Base-by-base conservation (phyloP, 495 filamentous ascomycete genomes). In the Aspergillus carlsbadensis region DNA sequence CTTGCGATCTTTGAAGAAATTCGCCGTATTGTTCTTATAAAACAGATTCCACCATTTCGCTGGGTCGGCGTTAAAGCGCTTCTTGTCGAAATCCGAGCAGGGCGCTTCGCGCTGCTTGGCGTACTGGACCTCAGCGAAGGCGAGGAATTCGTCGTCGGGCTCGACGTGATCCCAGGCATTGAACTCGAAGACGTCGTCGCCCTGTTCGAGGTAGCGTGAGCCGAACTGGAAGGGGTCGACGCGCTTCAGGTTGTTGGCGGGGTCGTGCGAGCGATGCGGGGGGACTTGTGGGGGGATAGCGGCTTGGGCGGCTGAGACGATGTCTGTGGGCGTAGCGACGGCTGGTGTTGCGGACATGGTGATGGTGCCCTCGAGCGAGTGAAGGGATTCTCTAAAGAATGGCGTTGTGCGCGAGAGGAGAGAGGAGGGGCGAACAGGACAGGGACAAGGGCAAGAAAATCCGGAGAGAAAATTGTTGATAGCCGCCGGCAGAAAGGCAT, bases 1-100 rank as follows among this genome's bases (percentile, higher is more conserved):
- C 69, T 97, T 97, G 45, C 94, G 86, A 63, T 98, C 87, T 73
- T 98, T 98, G 86, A 98, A 98, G 76, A 98, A 98, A 68, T 97
- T 96, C 51, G 84, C 80, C 6, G 86, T 88, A 73, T 98, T 97
- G 72, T 96, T 92, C 68, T 88, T 87, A 76, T 98, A 98, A 76
- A 98, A 98, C 39, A 85, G 77, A 64, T 98, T 90, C 93, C 93
- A 98, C 89, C 91, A 97, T 70, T 89, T 96, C 10, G 87, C 91
- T 5, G 94, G 94, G 54, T 94, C 84, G 26, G 75, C 72, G 70
- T 96, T 97, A 82, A 97, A 96, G 49, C 90, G 87, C 44, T 71
- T 77, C 63, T 87, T 87, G 71, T 98, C 92, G 73, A 90, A 96
- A 29, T 93, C 89, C 11, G 84, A 89, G 24, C 94, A 93, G 34